Evolutionary conservation across 176 grass and related monocot genomes (phyloP).

Genomic region (Phragmites australis): DNA sequence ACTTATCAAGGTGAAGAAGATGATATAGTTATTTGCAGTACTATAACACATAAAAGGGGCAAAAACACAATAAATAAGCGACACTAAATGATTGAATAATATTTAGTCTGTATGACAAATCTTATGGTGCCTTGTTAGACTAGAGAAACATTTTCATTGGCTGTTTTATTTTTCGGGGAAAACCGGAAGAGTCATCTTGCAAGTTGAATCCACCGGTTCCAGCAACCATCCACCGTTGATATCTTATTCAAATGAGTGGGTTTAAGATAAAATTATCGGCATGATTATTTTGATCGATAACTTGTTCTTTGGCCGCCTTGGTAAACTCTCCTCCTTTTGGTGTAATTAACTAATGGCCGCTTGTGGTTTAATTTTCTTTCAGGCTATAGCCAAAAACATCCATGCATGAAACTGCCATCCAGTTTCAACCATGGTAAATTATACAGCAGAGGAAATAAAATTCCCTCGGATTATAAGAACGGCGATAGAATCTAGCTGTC

Average conservation of each 20-base stretch:
- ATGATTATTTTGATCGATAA: constrained; percentile 40
- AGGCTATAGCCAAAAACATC: constrained; percentile 12
- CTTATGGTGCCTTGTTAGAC: constrained; percentile 21
- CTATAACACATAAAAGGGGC: background rate
- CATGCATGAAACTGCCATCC: constrained; percentile 11
- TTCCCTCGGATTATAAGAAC: background rate
- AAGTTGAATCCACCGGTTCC: constrained; percentile 42
- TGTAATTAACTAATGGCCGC: constrained; percentile 12
- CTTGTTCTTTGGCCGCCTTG: constrained; percentile 32
- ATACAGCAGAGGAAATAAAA: constrained; percentile 8
- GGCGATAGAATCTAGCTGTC: constrained; percentile 8
- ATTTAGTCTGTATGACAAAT: constrained; percentile 23
- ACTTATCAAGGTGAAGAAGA: background rate
- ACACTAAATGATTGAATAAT: constrained; percentile 27
- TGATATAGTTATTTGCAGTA: background rate
- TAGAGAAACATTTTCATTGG: constrained; percentile 28
- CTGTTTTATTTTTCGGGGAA: constrained; percentile 27
- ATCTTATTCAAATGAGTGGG: constrained; percentile 38
- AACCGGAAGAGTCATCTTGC: constrained; percentile 8
- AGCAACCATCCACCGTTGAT: constrained; percentile 36
- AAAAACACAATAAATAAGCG: constrained; percentile 19
- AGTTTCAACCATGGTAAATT: background rate
- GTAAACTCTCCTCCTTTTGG: constrained; percentile 8
- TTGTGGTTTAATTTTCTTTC: constrained; percentile 20
- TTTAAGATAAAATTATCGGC: constrained; percentile 24